Base-by-base conservation (phyloP, 306 rosid genomes). In the Dalbergia oliveri region DNA sequence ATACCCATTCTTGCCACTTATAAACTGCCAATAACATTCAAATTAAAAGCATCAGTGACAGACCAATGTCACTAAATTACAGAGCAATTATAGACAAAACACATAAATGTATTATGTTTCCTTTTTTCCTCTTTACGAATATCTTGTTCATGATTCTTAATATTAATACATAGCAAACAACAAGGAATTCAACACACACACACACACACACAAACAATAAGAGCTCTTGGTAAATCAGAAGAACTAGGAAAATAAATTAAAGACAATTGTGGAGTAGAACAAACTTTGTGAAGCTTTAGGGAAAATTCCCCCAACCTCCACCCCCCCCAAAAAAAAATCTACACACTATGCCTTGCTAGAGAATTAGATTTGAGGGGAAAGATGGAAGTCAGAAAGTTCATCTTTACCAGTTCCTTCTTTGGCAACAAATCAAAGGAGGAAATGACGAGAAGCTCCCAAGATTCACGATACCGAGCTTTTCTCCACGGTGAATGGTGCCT, bases 1-100 rank as follows among this genome's bases (percentile, higher is more conserved):
- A 77, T 95, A 95, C 69, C 92, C 91, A 79, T 53, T 78, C 78
- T 43, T 83, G 41, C 94, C 97, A 78, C 90, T 82, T 77, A 73
- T 81, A 82, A 92, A 86, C 98, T 94, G 88, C 37, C 72, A 65
- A 60, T 64, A 53, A 73, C 51, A 84, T 19, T 63, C 43, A 68
- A 81, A 57, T 12, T 5, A 83, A 67, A 78, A 63, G 64, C 76
- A 77, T 70, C 23, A 78, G 56, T 11, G 51, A 16, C n/a, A 67
- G 45, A 75, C 39, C 59, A 60, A 76, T 54, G 79, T 49, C 66
- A 39, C 54, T 61, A 79, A 72, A 72, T 66, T 37, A 56, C 60
- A 76, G 31, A 81, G 16, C 18, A 74, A 58, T 65, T 18, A 19
- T 68, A 72, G 64, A 47, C 23, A 41, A 26, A 72, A 39, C 53